Evolutionary conservation across 495 filamentous ascomycete species (phyloP).

Genomic region (Rhypophila decipiens): DNA sequence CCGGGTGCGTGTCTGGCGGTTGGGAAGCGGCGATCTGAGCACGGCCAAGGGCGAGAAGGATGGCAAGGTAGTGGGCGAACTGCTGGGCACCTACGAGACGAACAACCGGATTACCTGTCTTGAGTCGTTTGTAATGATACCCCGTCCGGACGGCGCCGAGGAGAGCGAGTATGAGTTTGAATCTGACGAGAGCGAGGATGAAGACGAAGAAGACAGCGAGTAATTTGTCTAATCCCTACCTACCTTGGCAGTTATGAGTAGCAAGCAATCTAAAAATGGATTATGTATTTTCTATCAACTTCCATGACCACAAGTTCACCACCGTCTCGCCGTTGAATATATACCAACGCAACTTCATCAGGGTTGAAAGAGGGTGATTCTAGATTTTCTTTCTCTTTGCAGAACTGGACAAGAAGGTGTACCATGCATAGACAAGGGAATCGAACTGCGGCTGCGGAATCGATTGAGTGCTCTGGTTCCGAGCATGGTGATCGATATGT

Average conservation of each 20-base stretch:
- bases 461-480: too few species aligned
- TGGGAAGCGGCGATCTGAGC: constrained; percentile 40
- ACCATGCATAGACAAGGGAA: too few species aligned
- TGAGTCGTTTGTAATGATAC: constrained; percentile 76
- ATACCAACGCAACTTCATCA: too few species aligned
- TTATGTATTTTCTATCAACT: not conserved
- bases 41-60: constrained; percentile 18
- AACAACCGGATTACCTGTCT: constrained; percentile 87
- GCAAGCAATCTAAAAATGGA: not conserved
- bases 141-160: constrained; percentile 41
- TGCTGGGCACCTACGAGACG: constrained; percentile 77
- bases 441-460: too few species aligned
- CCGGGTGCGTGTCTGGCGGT: constrained; percentile 65
- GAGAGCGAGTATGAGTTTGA: constrained; percentile 45
- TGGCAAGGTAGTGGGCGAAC: constrained; percentile 57
- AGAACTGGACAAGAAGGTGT: too few species aligned
- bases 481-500: too few species aligned
- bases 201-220: constrained; percentile 41
- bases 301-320: not conserved
- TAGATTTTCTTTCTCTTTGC: too few species aligned
- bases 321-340: not conserved
- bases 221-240: too few species aligned
- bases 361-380: too few species aligned
- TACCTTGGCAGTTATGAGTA: not conserved
- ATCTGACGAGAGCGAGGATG: constrained; percentile 34